Percentiles rank a stretch among this genome's conserved stretches.
phyloP scores from a whole-genome alignment of 768 basidiomycete genomes.

The Holtermannia corniformis region DNA sequence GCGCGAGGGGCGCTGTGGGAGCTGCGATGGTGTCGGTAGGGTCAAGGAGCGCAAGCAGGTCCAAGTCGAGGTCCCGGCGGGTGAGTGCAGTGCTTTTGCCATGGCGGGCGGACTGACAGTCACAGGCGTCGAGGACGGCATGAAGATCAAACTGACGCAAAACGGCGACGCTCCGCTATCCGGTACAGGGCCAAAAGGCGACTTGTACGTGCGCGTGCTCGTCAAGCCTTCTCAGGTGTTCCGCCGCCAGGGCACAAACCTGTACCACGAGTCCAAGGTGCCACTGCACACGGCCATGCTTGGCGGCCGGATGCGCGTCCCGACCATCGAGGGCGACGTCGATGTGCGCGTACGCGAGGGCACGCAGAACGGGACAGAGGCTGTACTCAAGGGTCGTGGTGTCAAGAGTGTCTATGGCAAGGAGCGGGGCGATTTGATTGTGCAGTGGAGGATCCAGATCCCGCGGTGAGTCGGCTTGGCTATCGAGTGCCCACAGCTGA shows the following conservation, averaged over 20 bases:
- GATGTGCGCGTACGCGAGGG: slow-evolving; percentile 85
- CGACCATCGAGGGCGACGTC: slow-evolving; percentile 90
- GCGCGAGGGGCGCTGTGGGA: slow-evolving; percentile 62
- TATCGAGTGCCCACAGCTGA: background rate
- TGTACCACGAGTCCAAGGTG: slow-evolving; percentile 81
- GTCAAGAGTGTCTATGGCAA: slow-evolving; percentile 45
- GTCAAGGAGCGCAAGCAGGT: slow-evolving; percentile 69
- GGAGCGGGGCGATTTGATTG: slow-evolving; percentile 63
- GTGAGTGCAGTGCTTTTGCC: slow-evolving; percentile 48
- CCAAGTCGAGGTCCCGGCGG: slow-evolving; percentile 74
- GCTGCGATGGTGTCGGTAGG: slow-evolving; percentile 79
- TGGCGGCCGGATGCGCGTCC: slow-evolving; percentile 85
- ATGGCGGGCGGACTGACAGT: background rate
- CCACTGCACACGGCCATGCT: slow-evolving; percentile 84
- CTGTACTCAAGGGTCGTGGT: slow-evolving; percentile 82
- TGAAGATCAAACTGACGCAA: slow-evolving; percentile 71
- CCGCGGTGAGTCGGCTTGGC: slow-evolving; percentile 59
- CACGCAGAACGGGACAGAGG: slow-evolving; percentile 94
- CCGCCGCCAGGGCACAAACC: slow-evolving; percentile 77
- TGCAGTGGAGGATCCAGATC: slow-evolving; percentile 75
- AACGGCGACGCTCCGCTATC: slow-evolving; percentile 75
- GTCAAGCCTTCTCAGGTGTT: slow-evolving; percentile 77
- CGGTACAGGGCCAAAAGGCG: slow-evolving; percentile 68
- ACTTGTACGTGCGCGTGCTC: slow-evolving; percentile 75
- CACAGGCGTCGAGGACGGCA: slow-evolving; percentile 86